Percentiles rank a stretch among this genome's conserved stretches.
Evolutionary conservation across 2,329 filamentous ascomycete species (phyloP).

Genomic region (Claviceps arundinis): DNA sequence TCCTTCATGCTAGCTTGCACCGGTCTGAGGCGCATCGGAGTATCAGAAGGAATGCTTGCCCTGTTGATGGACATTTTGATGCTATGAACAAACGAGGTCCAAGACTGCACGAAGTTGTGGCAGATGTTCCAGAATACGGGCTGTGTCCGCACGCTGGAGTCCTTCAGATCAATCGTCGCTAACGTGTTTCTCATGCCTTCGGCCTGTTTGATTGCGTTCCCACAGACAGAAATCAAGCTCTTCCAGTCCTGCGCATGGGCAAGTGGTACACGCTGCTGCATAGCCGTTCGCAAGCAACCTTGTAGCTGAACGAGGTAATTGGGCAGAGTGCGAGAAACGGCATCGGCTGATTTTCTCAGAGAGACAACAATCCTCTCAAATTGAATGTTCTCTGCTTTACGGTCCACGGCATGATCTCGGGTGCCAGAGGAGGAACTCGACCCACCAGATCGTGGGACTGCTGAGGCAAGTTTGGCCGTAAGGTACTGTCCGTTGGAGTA

Average conservation of each 20-base stretch:
- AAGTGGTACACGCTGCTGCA: constrained; percentile 44
- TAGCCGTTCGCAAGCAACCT: constrained; percentile 48
- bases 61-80: constrained; percentile 42
- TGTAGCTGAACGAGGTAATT: constrained; percentile 54
- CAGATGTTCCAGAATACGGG: constrained; percentile 54
- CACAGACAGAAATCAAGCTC: constrained; percentile 57
- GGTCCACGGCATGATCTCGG: constrained; percentile 40
- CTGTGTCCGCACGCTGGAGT: constrained; percentile 59
- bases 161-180: constrained; percentile 70
- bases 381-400: constrained; percentile 61
- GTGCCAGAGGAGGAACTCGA: constrained; percentile 51
- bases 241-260: constrained; percentile 54
- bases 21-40: constrained; percentile 61
- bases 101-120: constrained; percentile 59
- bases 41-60: constrained; percentile 47
- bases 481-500: constrained; percentile 36
- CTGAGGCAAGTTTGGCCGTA: constrained; percentile 38
- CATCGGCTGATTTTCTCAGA: constrained; percentile 58
- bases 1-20: constrained; percentile 77
- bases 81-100: constrained; percentile 50
- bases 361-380: constrained; percentile 77
- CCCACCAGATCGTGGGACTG: constrained; percentile 73
- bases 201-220: constrained; percentile 56
- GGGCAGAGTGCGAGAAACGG: constrained; percentile 60
- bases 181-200: constrained; percentile 61